Evolutionary conservation across 2,329 filamentous ascomycete genomes (phyloP).

Genomic region (Venturia nashicola): DNA sequence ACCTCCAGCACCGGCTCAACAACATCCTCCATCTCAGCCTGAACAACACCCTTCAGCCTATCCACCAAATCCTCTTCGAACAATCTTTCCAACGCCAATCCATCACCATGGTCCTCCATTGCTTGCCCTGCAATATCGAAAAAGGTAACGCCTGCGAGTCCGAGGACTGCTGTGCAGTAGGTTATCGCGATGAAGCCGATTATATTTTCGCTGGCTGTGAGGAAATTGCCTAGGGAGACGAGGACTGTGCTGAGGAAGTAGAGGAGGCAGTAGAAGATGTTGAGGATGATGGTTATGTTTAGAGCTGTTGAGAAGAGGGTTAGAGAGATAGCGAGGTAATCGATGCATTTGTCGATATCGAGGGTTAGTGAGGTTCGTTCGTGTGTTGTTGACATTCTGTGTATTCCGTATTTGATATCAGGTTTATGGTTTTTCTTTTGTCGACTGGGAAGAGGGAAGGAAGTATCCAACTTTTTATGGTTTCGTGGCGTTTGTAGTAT

Average conservation of each 20-base stretch:
- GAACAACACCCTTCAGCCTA: neutral
- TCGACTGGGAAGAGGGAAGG: neutral
- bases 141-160: neutral
- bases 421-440: neutral
- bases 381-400: neutral
- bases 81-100: neutral
- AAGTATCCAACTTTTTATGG: neutral
- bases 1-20: neutral
- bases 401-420: neutral
- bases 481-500: neutral
- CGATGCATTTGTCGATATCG: neutral
- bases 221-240: neutral
- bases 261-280: neutral
- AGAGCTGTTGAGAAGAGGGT: neutral
- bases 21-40: neutral
- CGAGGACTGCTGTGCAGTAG: neutral
- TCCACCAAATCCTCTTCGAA: neutral
- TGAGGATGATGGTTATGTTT: neutral
- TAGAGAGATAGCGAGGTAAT: neutral
- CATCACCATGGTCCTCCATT: neutral
- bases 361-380: neutral
- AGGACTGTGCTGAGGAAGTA: neutral
- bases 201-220: neutral
- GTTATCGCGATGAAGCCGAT: neutral
- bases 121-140: neutral